Evolutionary conservation across 2,329 filamentous ascomycete species (phyloP).

Genomic region (Colletotrichum sp.): DNA sequence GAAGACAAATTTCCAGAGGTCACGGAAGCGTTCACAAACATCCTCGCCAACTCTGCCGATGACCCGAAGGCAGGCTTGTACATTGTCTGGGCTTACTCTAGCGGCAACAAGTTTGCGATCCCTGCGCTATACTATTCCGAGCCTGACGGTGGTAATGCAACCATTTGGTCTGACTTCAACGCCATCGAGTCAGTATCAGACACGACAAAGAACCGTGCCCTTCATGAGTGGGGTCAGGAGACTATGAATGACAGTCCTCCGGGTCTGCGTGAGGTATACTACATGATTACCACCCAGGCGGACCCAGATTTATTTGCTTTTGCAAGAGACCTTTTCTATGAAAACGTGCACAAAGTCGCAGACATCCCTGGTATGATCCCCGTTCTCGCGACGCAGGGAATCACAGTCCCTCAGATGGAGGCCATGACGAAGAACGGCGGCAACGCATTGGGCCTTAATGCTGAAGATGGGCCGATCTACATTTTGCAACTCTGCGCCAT

Average conservation of each 20-base stretch:
- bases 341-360: not conserved
- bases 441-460: conserved; percentile 38
- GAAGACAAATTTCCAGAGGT: conserved; percentile 31
- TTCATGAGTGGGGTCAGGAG: conserved; percentile 20
- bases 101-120: conserved; percentile 26
- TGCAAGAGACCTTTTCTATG: conserved; percentile 17
- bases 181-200: conserved; percentile 32
- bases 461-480: conserved; percentile 27
- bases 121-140: conserved; percentile 41
- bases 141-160: conserved; percentile 33
- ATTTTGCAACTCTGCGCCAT: conserved; percentile 23
- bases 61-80: conserved; percentile 40
- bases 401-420: conserved; percentile 39
- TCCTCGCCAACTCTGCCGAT: conserved; percentile 28
- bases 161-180: conserved; percentile 40
- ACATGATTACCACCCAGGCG: conserved; percentile 22
- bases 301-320: conserved; percentile 22
- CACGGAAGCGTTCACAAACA: conserved; percentile 34
- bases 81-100: conserved; percentile 26
- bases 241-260: conserved; percentile 6
- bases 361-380: conserved; percentile 28
- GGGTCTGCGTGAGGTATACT: conserved; percentile 26
- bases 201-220: conserved; percentile 22
- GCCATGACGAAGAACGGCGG: conserved; percentile 40
- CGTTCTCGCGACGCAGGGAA: conserved; percentile 40